Percentiles rank a stretch among this genome's conserved stretches.
Conservation (phyloP, 1,284 basidiomycete genomes). For the Amylostereum chailletii region DNA sequence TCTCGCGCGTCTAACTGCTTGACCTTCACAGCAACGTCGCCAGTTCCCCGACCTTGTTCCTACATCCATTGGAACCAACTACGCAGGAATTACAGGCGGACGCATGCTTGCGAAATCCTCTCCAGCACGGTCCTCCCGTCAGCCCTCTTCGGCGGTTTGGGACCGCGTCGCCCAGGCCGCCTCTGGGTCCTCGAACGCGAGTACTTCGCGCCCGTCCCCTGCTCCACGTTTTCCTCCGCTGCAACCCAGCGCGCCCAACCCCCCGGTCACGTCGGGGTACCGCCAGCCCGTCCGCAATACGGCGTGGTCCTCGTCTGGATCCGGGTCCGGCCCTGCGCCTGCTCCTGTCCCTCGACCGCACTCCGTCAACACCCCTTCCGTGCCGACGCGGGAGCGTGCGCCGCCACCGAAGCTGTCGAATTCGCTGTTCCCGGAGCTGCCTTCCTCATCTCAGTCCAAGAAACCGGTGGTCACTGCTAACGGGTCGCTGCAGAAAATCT, state of each 20-base stretch:
- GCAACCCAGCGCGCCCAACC: slow-evolving; percentile 30
- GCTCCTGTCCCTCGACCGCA: slow-evolving; percentile 8
- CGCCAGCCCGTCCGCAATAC: slow-evolving; percentile 42
- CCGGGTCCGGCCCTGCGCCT: slow-evolving; percentile 11
- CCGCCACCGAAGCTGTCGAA: slow-evolving; percentile 42
- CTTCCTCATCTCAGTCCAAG: slow-evolving; percentile 29
- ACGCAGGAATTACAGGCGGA: slow-evolving; percentile 72
- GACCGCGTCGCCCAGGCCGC: slow-evolving; percentile 86
- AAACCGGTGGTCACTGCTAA: slow-evolving; percentile 58
- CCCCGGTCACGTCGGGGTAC: slow-evolving; percentile 32
- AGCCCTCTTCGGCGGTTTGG: slow-evolving; percentile 64
- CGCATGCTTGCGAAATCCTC: slow-evolving; percentile 77
- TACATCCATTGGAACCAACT: slow-evolving; percentile 51
- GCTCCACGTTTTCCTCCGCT: slow-evolving; percentile 13
- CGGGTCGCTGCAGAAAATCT: slow-evolving; percentile 59
- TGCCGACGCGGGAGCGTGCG: slow-evolving; percentile 16
- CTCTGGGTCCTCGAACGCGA: slow-evolving; percentile 24
- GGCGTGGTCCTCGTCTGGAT: slow-evolving; percentile 40
- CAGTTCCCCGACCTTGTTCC: slow-evolving; percentile 78
- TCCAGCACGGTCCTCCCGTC: slow-evolving; percentile 44
- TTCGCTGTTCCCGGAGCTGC: slow-evolving; percentile 66
- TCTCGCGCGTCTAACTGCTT: neutral
- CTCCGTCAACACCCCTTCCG: slow-evolving; percentile 14
- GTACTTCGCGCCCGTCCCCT: slow-evolving; percentile 20
- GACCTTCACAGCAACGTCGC: slow-evolving; percentile 55